These are phyloP conservation scores for Penicillium mononematosum DNA, from an alignment of 495 filamentous ascomycete genomes.

Conservation along the genomic window DNA sequence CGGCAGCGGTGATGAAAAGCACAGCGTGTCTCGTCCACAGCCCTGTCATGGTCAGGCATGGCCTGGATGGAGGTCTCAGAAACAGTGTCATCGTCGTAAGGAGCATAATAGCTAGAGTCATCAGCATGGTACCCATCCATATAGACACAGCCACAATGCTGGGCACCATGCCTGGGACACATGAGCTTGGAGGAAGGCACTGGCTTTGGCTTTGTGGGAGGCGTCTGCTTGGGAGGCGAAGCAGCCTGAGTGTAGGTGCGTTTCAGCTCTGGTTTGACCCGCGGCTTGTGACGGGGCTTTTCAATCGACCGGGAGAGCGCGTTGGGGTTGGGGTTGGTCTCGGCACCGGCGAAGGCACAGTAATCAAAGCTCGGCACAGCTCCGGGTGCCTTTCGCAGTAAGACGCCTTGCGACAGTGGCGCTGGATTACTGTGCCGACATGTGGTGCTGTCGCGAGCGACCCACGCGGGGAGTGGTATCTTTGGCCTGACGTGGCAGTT, in stretches of 20 bases:
- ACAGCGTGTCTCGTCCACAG: not conserved
- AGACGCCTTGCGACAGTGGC: not conserved
- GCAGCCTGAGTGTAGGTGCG: not conserved
- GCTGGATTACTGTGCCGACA: not conserved
- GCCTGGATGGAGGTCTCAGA: conserved; percentile 3
- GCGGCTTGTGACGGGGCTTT: not conserved
- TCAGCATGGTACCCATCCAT: not conserved
- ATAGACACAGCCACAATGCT: not conserved
- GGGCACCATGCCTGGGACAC: not conserved
- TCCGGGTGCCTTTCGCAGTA: conserved; percentile 8
- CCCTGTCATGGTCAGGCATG: not conserved
- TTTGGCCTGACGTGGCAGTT: not conserved
- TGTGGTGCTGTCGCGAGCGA: not conserved
- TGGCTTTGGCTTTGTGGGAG: not conserved
- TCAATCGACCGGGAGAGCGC: not conserved
- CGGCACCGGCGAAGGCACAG: not conserved
- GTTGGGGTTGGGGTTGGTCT: not conserved
- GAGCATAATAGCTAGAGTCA: not conserved
- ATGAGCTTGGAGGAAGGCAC: not conserved
- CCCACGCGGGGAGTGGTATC: not conserved
- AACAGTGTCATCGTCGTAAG: conserved; percentile 1
- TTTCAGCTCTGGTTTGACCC: not conserved
- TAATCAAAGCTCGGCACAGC: not conserved
- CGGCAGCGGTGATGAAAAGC: conserved; percentile 5
- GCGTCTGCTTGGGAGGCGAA: not conserved